phyloP scores from a whole-genome alignment of 2,329 filamentous ascomycete species.

The Chrysoporthe deuterocubensis region DNA sequence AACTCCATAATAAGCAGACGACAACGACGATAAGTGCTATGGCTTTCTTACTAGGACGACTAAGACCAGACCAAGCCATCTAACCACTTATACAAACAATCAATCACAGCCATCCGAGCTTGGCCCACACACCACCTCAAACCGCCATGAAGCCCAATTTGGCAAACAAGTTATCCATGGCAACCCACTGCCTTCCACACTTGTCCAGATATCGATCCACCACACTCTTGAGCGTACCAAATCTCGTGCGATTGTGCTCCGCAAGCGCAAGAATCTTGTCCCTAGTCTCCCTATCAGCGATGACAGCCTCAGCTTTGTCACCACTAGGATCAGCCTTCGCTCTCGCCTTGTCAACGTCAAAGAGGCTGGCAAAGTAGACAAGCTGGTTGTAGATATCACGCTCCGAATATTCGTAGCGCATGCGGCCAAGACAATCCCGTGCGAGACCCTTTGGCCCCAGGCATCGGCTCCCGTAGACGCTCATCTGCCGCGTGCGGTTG shows the following conservation, averaged over 20 bases:
- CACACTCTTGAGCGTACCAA: conserved; percentile 74
- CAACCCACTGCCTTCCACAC: conserved; percentile 89
- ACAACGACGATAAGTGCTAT: background rate
- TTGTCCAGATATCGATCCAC: conserved; percentile 87
- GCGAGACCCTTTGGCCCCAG: conserved; percentile 85
- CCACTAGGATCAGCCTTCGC: conserved; percentile 50
- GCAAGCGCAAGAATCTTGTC: conserved; percentile 73
- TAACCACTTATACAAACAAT: conserved; percentile 9
- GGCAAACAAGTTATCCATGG: conserved; percentile 86
- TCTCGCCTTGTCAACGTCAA: conserved; percentile 85
- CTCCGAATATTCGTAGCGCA: conserved; percentile 87
- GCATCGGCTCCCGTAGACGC: conserved; percentile 88
- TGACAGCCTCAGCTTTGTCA: conserved; percentile 33
- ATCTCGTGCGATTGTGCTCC: conserved; percentile 81
- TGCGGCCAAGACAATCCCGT: conserved; percentile 80
- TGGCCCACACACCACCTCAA: conserved; percentile 11
- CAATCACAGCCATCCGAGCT: background rate
- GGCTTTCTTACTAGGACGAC: background rate
- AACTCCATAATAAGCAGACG: background rate
- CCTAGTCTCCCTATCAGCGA: conserved; percentile 52
- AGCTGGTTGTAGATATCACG: conserved; percentile 95
- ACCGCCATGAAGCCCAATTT: conserved; percentile 58
- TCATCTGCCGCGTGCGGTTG: conserved; percentile 86
- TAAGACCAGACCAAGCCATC: background rate
- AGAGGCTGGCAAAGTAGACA: conserved; percentile 81